Percentiles rank a stretch among this genome's conserved stretches.
Evolutionary conservation across 768 basidiomycete genomes (phyloP).

Genomic region (Clitopilus hobsonii): DNA sequence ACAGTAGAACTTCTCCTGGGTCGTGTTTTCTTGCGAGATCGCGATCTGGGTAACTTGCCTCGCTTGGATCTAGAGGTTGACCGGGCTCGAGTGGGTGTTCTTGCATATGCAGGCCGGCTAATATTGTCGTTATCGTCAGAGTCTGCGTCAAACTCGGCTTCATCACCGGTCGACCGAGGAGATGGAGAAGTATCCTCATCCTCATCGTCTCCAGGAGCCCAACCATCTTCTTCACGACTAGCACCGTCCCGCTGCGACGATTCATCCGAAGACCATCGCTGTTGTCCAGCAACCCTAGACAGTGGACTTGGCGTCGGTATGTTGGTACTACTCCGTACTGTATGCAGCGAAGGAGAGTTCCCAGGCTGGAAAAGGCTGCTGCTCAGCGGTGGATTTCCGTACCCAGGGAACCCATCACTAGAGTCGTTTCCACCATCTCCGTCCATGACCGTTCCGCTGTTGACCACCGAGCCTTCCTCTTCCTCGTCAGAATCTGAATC

Average conservation of each 20-base stretch:
- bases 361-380: constrained; percentile 15
- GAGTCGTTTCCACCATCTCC: neutral
- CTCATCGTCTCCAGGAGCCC: constrained; percentile 21
- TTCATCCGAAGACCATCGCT: constrained; percentile 52
- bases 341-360: constrained; percentile 28
- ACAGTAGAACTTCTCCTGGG: constrained; percentile 61
- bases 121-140: neutral
- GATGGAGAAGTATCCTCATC: constrained; percentile 57
- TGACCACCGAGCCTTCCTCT: constrained; percentile 28
- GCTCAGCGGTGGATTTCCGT: neutral
- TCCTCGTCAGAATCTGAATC: constrained; percentile 67
- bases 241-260: constrained; percentile 14
- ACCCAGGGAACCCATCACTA: neutral
- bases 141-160: constrained; percentile 23
- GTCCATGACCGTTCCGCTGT: constrained; percentile 6
- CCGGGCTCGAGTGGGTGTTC: constrained; percentile 24
- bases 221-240: constrained; percentile 2
- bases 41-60: constrained; percentile 28
- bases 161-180: constrained; percentile 63
- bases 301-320: constrained; percentile 60
- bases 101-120: neutral
- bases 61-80: constrained; percentile 27
- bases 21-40: constrained; percentile 33
- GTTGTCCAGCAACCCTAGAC: constrained; percentile 50
- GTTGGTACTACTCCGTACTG: constrained; percentile 11